These are phyloP conservation scores for Colletotrichum chrysophilum DNA, from an alignment of 2,329 filamentous ascomycete genomes.

Conservation along the genomic window DNA sequence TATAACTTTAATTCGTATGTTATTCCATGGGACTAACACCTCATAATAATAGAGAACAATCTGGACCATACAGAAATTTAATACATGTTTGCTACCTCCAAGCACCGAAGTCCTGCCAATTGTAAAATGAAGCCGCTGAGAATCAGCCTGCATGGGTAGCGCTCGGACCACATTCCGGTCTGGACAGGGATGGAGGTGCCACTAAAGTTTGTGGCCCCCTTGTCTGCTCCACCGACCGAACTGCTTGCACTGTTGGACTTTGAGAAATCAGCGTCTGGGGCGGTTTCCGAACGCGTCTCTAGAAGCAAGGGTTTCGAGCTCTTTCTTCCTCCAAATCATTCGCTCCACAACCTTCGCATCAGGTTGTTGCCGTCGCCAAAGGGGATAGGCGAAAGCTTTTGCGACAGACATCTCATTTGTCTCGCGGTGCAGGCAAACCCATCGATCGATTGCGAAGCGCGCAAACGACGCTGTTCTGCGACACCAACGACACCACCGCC, in stretches of 20 bases:
- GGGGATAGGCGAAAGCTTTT: background rate
- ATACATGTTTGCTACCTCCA: background rate
- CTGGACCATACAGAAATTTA: rapidly evolving
- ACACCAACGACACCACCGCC: background rate
- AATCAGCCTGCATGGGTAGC: background rate
- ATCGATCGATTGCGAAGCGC: background rate
- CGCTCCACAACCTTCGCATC: background rate
- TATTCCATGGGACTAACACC: no score
- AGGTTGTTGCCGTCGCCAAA: background rate
- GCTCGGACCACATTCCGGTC: background rate
- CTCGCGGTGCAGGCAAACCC: background rate
- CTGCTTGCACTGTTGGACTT: background rate
- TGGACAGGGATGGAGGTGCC: background rate
- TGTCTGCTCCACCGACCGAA: background rate
- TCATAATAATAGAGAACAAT: no score
- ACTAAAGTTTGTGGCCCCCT: slow-evolving; percentile 1
- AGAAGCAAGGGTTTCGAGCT: background rate
- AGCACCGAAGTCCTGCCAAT: background rate
- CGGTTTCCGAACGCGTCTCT: slow-evolving; percentile 7
- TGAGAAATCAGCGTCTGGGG: background rate
- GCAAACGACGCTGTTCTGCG: background rate
- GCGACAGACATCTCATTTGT: background rate
- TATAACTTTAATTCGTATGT: no score
- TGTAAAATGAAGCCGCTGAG: background rate
- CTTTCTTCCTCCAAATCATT: background rate